phyloP scores from a whole-genome alignment of 164 flowering plant genomes.

The Vitis vinifera region ASM3070453v1 NC_081819.1:17918501-17919000 shows the following conservation, averaged over 20 bases:
- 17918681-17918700: conserved; percentile 75
- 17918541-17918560: conserved; percentile 96
- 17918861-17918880: no score
- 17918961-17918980: no score
- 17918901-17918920: no score
- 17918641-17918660: conserved; percentile 93
- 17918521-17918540: conserved; percentile 96
- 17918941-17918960: no score
- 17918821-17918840: no score
- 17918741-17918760: neutral
- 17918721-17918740: conserved; percentile 38
- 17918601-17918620: conserved; percentile 67
- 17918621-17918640: conserved; percentile 83
- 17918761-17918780: neutral
- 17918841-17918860: no score
- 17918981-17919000: no score
- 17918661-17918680: conserved; percentile 86
- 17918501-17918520: conserved; percentile 88
- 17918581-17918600: conserved; percentile 86
- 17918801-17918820: no score
- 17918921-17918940: no score
- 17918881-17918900: no score
- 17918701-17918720: conserved; percentile 72
- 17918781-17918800: no score
- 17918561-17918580: conserved; percentile 96